A percentile compares a stretch with the other conserved stretches of the same genome.
phyloP scores from a whole-genome alignment of 805 yeast species.

The Kazachstania bromeliacearum region DNA sequence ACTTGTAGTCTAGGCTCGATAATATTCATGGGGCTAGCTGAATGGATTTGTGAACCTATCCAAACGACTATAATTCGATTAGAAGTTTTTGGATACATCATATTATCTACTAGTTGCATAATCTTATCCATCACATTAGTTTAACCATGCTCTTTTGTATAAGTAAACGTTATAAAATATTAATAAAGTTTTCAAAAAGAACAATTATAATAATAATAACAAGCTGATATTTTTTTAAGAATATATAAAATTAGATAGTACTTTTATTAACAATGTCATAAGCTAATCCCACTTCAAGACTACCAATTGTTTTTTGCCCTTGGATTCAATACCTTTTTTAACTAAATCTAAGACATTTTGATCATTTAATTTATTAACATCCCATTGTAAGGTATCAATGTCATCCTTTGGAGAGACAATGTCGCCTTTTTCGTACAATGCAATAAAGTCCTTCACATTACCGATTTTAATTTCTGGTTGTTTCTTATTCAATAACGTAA shows the following conservation, averaged over 20 bases:
- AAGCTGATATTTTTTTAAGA: not conserved
- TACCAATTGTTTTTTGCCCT: conserved; percentile 27
- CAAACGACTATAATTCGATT: conserved; percentile 24
- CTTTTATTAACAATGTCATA: not conserved
- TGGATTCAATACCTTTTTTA: conserved; percentile 34
- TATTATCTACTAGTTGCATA: conserved; percentile 14
- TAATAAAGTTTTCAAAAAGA: not conserved
- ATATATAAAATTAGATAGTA: not conserved
- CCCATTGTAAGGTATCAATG: conserved; percentile 29
- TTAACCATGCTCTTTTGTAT: not conserved
- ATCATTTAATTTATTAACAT: conserved; percentile 25
- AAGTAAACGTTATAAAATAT: not conserved
- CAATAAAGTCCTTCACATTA: conserved; percentile 46
- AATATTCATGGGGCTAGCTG: conserved; percentile 24
- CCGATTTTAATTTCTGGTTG: conserved; percentile 52
- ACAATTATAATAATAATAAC: not conserved
- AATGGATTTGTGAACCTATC: conserved; percentile 22
- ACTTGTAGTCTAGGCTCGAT: conserved; percentile 23
- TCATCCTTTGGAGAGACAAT: conserved; percentile 42
- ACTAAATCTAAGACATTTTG: conserved; percentile 37
- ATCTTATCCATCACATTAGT: conserved; percentile 3
- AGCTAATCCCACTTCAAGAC: conserved; percentile 20
- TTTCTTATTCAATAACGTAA: conserved; percentile 53
- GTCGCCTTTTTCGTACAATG: conserved; percentile 50
- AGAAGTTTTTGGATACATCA: conserved; percentile 25